Conservation (phyloP, 1,284 basidiomycete species). For the Cryptococcus depauperatus region DNA sequence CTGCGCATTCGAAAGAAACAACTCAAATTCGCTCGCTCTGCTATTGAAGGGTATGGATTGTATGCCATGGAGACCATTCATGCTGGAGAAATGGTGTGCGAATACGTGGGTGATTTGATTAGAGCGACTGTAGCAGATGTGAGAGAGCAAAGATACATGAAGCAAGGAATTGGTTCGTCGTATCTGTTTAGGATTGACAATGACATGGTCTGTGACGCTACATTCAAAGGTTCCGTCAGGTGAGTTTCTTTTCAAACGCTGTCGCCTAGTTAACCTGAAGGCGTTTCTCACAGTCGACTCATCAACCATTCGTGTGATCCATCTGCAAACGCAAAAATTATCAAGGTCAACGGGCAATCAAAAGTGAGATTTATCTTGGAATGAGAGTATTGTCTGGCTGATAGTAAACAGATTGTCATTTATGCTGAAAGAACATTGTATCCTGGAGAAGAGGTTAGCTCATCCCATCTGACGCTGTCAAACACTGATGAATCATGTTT, state of each 20-base stretch:
- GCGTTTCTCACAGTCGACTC: constrained; percentile 59
- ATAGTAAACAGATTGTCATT: constrained; percentile 70
- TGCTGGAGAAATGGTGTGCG: constrained; percentile 96
- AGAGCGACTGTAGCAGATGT: constrained; percentile 93
- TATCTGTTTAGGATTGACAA: constrained; percentile 91
- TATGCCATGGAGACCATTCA: constrained; percentile 93
- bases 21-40: constrained; percentile 86
- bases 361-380: constrained; percentile 28
- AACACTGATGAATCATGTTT: constrained; percentile 4
- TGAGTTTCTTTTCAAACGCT: constrained; percentile 46
- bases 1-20: constrained; percentile 97
- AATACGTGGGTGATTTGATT: constrained; percentile 87
- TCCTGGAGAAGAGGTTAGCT: constrained; percentile 85
- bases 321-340: constrained; percentile 96
- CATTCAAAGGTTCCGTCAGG: constrained; percentile 97
- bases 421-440: constrained; percentile 93
- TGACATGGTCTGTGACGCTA: constrained; percentile 91
- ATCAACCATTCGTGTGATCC: constrained; percentile 97
- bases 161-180: constrained; percentile 88
- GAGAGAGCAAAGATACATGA: constrained; percentile 91
- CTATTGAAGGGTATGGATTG: constrained; percentile 97
- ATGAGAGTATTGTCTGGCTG: neutral
- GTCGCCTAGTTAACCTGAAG: neutral
- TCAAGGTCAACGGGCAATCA: constrained; percentile 95
- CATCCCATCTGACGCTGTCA: neutral